phyloP scores from a whole-genome alignment of 139 green algal genomes.

The Cymbomonas tetramitiformis region DNA sequence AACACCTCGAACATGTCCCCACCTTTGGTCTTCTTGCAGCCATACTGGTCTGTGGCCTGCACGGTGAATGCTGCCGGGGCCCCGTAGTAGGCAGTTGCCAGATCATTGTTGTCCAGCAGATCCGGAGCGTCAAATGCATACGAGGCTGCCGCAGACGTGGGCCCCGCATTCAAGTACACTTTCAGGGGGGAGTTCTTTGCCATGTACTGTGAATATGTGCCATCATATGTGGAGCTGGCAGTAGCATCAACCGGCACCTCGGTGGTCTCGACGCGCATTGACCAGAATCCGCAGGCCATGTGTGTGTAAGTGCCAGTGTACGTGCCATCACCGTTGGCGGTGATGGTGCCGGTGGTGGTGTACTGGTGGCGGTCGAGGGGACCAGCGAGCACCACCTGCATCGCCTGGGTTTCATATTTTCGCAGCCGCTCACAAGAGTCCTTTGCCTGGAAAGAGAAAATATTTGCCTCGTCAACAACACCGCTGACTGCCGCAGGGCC shows the following conservation, averaged over 20 bases:
- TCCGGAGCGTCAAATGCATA: slow-evolving; percentile 7
- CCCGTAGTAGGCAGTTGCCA: neutral
- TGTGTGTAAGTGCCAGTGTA: slow-evolving; percentile 11
- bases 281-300: slow-evolving; percentile 9
- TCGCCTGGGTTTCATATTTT: slow-evolving; percentile 1
- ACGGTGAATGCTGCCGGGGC: neutral
- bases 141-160: neutral
- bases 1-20: slow-evolving; percentile 8
- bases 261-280: slow-evolving; percentile 9
- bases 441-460: slow-evolving; percentile 14
- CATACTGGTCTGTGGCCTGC: slow-evolving; percentile 7
- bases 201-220: too few species aligned
- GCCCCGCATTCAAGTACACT: slow-evolving; percentile 1
- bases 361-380: slow-evolving; percentile 5
- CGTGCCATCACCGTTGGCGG: slow-evolving; percentile 18
- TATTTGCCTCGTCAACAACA: neutral
- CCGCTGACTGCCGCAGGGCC: neutral
- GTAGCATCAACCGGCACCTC: slow-evolving; percentile 1
- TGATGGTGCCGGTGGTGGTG: neutral
- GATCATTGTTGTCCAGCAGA: slow-evolving; percentile 4
- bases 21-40: neutral
- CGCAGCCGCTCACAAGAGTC: neutral
- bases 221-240: neutral
- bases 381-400: slow-evolving; percentile 6
- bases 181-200: slow-evolving; percentile 11